phyloP scores from a whole-genome alignment of 192 early-diverging fungal species.

The Haplosporangium gracile region DNA sequence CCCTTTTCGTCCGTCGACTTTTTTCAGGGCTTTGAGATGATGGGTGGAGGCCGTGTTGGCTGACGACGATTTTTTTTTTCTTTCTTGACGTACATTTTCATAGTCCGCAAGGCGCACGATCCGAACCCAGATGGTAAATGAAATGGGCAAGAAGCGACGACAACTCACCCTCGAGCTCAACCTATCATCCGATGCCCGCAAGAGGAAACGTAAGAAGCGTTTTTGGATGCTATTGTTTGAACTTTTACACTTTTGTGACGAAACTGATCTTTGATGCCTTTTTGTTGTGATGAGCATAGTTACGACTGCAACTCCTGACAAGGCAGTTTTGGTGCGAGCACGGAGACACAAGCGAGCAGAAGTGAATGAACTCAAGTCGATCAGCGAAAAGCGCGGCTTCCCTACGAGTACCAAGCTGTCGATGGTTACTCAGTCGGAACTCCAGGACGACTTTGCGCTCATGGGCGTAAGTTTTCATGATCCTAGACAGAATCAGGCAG shows the following conservation, averaged over 20 bases:
- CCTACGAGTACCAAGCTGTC: conserved; percentile 47
- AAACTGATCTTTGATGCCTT: neutral
- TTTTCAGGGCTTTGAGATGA: neutral
- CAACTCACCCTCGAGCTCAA: conserved; percentile 36
- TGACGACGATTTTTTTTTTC: neutral
- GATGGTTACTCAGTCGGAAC: conserved; percentile 39
- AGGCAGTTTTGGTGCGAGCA: conserved; percentile 44
- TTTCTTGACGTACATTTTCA: neutral
- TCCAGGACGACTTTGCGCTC: conserved; percentile 59
- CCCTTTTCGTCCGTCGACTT: neutral
- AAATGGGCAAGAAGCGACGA: conserved; percentile 33
- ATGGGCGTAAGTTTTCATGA: conserved; percentile 50
- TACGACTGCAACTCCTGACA: conserved; percentile 43
- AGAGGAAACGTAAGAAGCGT: conserved; percentile 31
- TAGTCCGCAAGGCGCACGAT: conserved; percentile 37
- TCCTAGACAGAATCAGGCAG: neutral
- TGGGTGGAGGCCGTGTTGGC: neutral
- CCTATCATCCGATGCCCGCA: conserved; percentile 22
- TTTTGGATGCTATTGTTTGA: neutral
- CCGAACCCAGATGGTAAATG: conserved; percentile 21
- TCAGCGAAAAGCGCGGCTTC: conserved; percentile 58
- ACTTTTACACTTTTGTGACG: neutral
- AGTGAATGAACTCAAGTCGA: conserved; percentile 55
- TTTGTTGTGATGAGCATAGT: neutral
- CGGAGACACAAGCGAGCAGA: conserved; percentile 54